phyloP scores from a whole-genome alignment of 2,329 filamentous ascomycete species.

The Plectosphaerella sp. region DNA sequence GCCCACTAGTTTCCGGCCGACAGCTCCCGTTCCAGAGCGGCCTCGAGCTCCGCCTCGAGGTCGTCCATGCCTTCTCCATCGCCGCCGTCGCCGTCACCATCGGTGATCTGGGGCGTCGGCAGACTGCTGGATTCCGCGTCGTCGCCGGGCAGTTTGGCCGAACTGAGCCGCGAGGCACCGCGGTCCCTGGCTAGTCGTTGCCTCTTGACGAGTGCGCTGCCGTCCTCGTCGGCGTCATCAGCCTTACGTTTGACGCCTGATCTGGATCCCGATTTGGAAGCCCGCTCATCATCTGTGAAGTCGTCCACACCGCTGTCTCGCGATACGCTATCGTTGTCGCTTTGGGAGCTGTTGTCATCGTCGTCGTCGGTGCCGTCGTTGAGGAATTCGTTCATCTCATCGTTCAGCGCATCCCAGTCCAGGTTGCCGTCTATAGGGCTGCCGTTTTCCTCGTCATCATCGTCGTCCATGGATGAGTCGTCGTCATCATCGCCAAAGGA shows the following conservation, averaged over 20 bases:
- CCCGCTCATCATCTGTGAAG: not conserved
- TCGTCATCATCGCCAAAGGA: slow-evolving; percentile 23
- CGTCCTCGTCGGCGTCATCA: slow-evolving; percentile 18
- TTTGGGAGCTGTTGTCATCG: slow-evolving; percentile 3
- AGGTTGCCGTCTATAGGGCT: slow-evolving; percentile 54
- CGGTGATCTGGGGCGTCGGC: slow-evolving; percentile 34
- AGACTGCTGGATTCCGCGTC: slow-evolving; percentile 30
- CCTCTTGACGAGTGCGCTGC: slow-evolving; percentile 41
- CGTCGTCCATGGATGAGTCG: slow-evolving; percentile 22
- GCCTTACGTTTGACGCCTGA: slow-evolving; percentile 10
- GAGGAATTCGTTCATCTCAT: slow-evolving; percentile 74
- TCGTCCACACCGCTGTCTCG: slow-evolving; percentile 11
- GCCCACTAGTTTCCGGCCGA: not conserved
- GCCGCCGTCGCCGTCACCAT: slow-evolving; percentile 35
- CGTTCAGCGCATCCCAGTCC: slow-evolving; percentile 61
- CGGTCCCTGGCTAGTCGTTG: slow-evolving; percentile 41
- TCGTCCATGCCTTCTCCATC: slow-evolving; percentile 48
- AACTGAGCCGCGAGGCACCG: slow-evolving; percentile 41
- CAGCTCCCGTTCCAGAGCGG: slow-evolving; percentile 43
- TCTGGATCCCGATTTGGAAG: not conserved
- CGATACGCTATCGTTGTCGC: slow-evolving; percentile 18
- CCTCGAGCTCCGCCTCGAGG: slow-evolving; percentile 59
- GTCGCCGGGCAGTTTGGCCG: slow-evolving; percentile 34
- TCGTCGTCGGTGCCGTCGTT: slow-evolving; percentile 45
- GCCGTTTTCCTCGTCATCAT: slow-evolving; percentile 45